Base-by-base conservation (phyloP, 257 asterid genomes). In the Perilla frutescens region DNA sequence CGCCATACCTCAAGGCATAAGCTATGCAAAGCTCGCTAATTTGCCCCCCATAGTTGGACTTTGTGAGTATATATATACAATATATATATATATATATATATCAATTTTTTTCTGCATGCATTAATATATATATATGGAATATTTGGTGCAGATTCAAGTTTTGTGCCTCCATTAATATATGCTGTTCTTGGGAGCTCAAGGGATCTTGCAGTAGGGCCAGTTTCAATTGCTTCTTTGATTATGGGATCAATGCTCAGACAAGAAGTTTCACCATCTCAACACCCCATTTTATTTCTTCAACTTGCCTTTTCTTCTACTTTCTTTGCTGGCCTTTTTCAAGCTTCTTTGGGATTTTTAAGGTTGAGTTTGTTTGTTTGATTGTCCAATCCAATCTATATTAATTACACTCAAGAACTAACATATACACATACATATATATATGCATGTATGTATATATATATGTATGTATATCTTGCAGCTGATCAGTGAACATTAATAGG, bases 1-100 rank as follows among this genome's bases (percentile, higher is more conserved):
- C 56, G 97, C 97, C 79, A 92, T 92, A 20, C 97, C 97, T 78
- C 97, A 91, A 93, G 97, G 97, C n/a, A 90, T 92, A 73, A 92
- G 97, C 65, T 92, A 92, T 74, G 97, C 97, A n/a, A 88, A 92
- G 77, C 82, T 92, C 72, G 97, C 96, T 40, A 92, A 85, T 73
- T 84, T 92, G 80, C 97, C 96, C 63, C 96, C 97, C 50, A 90
- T 92, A 62, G 85, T 92, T 77, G 97, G 97, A 10, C 96, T 92
- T 49, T 92, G 97, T 92, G 55, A 85, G 97, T 72, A 4, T 11
- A 20, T 62, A 4, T 15, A 1, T 11, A 3, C 26, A 9, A 4
- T 15, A 1, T 11, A 3, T 56, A 9, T 4, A 56, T 56, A 1
- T 54, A 20, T 15, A 0, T 20, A 54, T 54, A 14, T 54, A 54